A percentile compares a stretch with the other conserved stretches of the same genome.
Conservation (phyloP, 306 rosid species). For the Begonia loranthoides region DNA sequence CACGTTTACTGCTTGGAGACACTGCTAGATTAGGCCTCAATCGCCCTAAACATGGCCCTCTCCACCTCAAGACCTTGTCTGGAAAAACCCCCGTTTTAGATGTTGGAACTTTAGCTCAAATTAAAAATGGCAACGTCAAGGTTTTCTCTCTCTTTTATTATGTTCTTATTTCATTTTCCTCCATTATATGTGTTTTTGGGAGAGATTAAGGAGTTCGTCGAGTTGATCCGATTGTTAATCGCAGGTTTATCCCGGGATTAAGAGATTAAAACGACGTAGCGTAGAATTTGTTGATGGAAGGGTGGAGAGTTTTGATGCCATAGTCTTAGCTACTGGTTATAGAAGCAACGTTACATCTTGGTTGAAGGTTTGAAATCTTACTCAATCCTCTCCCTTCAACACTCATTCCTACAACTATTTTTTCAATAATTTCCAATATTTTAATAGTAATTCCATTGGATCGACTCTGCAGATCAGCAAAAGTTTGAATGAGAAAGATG, state of each 20-base stretch:
- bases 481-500: conserved; percentile 61
- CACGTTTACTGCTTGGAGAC: conserved; percentile 62
- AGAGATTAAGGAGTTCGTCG: not conserved
- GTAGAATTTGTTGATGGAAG: conserved; percentile 74
- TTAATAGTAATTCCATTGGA: not conserved
- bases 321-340: conserved; percentile 74
- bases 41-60: conserved; percentile 67
- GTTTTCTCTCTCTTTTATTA: conserved; percentile 10
- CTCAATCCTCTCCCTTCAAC: not conserved
- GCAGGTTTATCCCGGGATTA: conserved; percentile 59
- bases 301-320: conserved; percentile 54
- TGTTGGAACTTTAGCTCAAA: conserved; percentile 48
- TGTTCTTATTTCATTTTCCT: no score
- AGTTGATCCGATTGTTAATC: not conserved
- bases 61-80: conserved; percentile 42
- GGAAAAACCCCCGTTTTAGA: conserved; percentile 35
- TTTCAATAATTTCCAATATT: not conserved
- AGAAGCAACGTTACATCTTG: conserved; percentile 75
- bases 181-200: not conserved
- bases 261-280: conserved; percentile 33
- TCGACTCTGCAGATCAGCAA: conserved; percentile 40
- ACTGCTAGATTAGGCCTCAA: conserved; percentile 46
- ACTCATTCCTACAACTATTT: not conserved
- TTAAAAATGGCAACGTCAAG: conserved; percentile 61
- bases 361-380: conserved; percentile 38